These are phyloP conservation scores for Hirsutella thompsonii DNA, from an alignment of 2,329 filamentous ascomycete genomes.

Conservation along the genomic window DNA sequence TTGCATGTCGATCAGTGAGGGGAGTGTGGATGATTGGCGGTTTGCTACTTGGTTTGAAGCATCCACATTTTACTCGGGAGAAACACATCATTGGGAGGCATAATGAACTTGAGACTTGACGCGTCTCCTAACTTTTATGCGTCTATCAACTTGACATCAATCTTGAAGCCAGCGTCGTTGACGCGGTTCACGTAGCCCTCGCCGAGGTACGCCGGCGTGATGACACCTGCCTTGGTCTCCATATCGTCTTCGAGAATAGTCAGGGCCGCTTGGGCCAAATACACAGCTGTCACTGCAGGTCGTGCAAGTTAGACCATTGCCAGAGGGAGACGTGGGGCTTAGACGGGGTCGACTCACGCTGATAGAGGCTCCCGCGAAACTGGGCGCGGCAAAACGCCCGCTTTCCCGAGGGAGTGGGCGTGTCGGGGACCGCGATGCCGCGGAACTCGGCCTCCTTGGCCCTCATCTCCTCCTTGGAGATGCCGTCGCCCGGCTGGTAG, in stretches of 20 bases:
- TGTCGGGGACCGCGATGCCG: conserved; percentile 50
- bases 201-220: conserved; percentile 61
- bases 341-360: conserved; percentile 30
- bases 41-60: neutral
- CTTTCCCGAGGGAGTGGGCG: conserved; percentile 24
- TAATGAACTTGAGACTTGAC: too few relatives aligned
- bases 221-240: conserved; percentile 49
- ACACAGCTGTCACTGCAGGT: conserved; percentile 46
- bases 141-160: conserved; percentile 33
- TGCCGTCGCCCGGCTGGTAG: conserved; percentile 42
- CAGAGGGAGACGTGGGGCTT: neutral
- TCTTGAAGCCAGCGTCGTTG: conserved; percentile 46
- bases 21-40: too few relatives aligned
- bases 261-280: conserved; percentile 50
- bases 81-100: neutral
- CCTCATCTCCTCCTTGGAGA: conserved; percentile 35
- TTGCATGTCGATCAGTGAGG: too few relatives aligned
- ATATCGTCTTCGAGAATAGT: conserved; percentile 52
- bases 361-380: conserved; percentile 51
- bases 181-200: conserved; percentile 53
- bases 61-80: neutral
- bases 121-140: neutral
- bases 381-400: conserved; percentile 42
- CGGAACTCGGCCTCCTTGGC: conserved; percentile 51
- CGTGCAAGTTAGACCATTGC: neutral